Base-by-base conservation (phyloP, 805 yeast genomes). In the Saccharomycopsis fodiens region DNA sequence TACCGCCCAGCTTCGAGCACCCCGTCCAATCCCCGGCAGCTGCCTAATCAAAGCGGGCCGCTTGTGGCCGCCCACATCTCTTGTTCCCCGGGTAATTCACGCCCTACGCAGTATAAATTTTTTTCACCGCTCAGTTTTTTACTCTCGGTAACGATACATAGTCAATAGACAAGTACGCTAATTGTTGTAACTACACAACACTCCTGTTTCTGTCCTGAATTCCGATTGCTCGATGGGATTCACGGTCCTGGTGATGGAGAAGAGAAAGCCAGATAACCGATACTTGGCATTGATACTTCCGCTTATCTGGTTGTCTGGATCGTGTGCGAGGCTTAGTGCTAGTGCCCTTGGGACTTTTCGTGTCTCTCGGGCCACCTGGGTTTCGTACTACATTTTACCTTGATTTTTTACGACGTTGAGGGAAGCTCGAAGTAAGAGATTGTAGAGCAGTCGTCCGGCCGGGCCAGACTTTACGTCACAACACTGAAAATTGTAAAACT, bases 171-270 rank as follows among this genome's bases (percentile, higher is more conserved):
- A 25, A 25, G 29, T 6, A 7, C 29, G 29, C 6, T 10, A 25
- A 10, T 25, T 10, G 10, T 6, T 10, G 29, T 25, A 25, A 10
- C 6, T 40, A 25, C 4, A 37, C 20, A 34, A 19, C 59, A 60
- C 81, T 76, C 82, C 81, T 70, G 64, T 66, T 76, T 76, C 82
- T 76, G 82, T 79, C 79, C 68, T 79, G 67, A 57, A 54, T 68
- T 72, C 69, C 66, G 27, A 17, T 59, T 59, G 50, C 64, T 53
- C 72, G 57, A 65, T 74, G 63, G 78, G 69, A 62, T 64, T 51
- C 57, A 68, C 80, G 81, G 80, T 76, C 68, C 79, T 76, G 57
- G 54, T 69, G 61, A 67, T 61, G 82, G 82, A 76, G 82, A 67
- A 77, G 73, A 77, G 41, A 52, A 73, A 75, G 82, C 81, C 67